A percentile compares a stretch with the other conserved stretches of the same genome.
Evolutionary conservation across 208 protist genomes (phyloP).

Genomic region (Lotmaria passim): DNA sequence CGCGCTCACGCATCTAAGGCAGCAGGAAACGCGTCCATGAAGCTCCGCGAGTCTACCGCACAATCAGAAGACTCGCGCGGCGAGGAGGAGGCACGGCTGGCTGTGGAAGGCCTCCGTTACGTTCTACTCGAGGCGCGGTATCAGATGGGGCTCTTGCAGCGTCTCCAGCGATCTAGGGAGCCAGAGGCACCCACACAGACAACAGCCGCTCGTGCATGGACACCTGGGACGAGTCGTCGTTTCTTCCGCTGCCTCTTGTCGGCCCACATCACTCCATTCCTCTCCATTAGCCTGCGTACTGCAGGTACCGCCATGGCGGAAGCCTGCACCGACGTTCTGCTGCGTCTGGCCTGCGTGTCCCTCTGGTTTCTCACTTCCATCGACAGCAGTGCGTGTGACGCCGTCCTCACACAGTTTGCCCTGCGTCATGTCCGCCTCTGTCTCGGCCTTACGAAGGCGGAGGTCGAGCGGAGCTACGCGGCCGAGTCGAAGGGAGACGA

Average conservation of each 20-base stretch:
- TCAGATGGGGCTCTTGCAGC: not conserved
- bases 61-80: not conserved
- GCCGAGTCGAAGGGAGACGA: not conserved
- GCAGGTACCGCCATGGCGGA: not conserved
- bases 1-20: too few species aligned
- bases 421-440: conserved; percentile 29
- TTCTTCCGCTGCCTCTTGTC: conserved; percentile 4
- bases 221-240: not conserved
- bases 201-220: not conserved
- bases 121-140: not conserved
- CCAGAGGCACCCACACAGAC: not conserved
- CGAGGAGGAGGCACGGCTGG: not conserved
- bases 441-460: conserved; percentile 18
- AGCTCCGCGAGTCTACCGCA: not conserved
- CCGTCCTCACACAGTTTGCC: conserved; percentile 25
- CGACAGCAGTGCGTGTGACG: conserved; percentile 9
- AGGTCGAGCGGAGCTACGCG: conserved; percentile 3
- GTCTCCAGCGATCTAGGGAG: not conserved
- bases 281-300: not conserved
- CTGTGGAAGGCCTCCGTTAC: conserved; percentile 4
- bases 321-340: conserved; percentile 1
- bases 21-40: not conserved
- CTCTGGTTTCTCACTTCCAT: conserved; percentile 18
- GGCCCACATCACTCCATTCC: not conserved
- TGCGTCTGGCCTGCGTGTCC: conserved; percentile 16